Evolutionary conservation across 2,329 filamentous ascomycete species (phyloP), one percentile per base, ranked within the genome.

Genomic region (Fusarium transvaalense): DNA sequence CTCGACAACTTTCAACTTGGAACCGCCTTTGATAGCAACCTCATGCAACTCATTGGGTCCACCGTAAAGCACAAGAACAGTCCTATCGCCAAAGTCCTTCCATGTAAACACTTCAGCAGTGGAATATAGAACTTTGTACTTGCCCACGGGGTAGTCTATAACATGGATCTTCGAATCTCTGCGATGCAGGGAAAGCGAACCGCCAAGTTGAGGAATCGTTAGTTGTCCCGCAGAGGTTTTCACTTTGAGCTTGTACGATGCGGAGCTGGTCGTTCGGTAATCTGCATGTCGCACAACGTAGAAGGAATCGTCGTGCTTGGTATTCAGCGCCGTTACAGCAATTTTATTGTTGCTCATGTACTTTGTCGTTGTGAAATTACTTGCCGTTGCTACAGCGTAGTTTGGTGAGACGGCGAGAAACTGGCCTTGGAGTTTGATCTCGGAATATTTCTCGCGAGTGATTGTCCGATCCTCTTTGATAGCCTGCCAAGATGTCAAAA

Each of bases 391-490:
- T 4, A 86, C 85, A 19, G 93, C 79, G 71, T 92, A 94, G 0
- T 86, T 87, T 0, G 91, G 90, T 0, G 91, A 92, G 0, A 89
- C 90, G 70, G 90, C 90, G 53, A 92, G 77, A 77, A 95, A 95
- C 70, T 92, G 91, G 27, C 87, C 91, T 66, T 92, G 82, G 1
- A 95, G 85, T 74, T 95, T 96, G 27, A 92, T 82, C 76, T 96
- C 92, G 41, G 88, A 90, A 76, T 93, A 95, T 76, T 95, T 95
- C 75, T 94, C 91, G 3, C 91, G 85, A 29, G 84, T 80, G 5
- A 95, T 81, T 2, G 85, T 85, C 25, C 92, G 85, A 41, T 92
- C 88, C 74, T 96, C 92, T 2, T 85, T 84, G 53, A 95, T 92
- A 0, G 71, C 63, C 71, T 73, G 12, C 0, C 0, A 1, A 0